These are phyloP conservation scores for Clavispora santaluciae DNA, from an alignment of 805 yeast genomes.

Conservation along the genomic window DNA sequence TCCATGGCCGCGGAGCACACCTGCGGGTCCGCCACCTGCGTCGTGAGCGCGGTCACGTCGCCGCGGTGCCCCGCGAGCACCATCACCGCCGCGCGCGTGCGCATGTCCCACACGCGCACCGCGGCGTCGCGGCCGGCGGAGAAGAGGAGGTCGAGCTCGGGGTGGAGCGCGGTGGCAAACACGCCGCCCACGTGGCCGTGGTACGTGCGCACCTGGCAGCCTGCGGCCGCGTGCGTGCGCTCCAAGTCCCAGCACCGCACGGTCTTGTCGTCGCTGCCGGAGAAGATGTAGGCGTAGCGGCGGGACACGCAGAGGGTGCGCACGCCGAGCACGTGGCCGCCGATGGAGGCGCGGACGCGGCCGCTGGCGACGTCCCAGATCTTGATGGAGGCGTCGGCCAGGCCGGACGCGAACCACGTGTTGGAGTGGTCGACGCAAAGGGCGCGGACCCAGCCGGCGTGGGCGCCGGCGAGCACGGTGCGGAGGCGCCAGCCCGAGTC, in stretches of 20 bases:
- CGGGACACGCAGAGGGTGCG: slow-evolving; percentile 69
- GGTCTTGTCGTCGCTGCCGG: slow-evolving; percentile 89
- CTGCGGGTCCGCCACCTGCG: slow-evolving; percentile 80
- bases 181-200: slow-evolving; percentile 94
- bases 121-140: slow-evolving; percentile 89
- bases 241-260: slow-evolving; percentile 97
- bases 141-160: slow-evolving; percentile 74
- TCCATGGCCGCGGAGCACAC: slow-evolving; percentile 80
- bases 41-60: slow-evolving; percentile 63
- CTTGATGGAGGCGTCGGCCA: slow-evolving; percentile 82
- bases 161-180: slow-evolving; percentile 79
- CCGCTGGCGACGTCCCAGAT: slow-evolving; percentile 85
- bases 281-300: slow-evolving; percentile 81
- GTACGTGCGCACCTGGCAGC: slow-evolving; percentile 66
- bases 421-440: slow-evolving; percentile 80
- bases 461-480: slow-evolving; percentile 76
- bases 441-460: slow-evolving; percentile 89
- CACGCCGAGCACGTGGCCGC: slow-evolving; percentile 91
- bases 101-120: slow-evolving; percentile 89
- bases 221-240: slow-evolving; percentile 55
- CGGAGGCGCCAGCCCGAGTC: slow-evolving; percentile 53
- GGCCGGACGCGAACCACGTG: slow-evolving; percentile 89
- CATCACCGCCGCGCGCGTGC: slow-evolving; percentile 71
- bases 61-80: slow-evolving; percentile 77
- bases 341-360: slow-evolving; percentile 63